phyloP scores from a whole-genome alignment of 1,284 basidiomycete genomes.

The Heterobasidion irregulare region DNA sequence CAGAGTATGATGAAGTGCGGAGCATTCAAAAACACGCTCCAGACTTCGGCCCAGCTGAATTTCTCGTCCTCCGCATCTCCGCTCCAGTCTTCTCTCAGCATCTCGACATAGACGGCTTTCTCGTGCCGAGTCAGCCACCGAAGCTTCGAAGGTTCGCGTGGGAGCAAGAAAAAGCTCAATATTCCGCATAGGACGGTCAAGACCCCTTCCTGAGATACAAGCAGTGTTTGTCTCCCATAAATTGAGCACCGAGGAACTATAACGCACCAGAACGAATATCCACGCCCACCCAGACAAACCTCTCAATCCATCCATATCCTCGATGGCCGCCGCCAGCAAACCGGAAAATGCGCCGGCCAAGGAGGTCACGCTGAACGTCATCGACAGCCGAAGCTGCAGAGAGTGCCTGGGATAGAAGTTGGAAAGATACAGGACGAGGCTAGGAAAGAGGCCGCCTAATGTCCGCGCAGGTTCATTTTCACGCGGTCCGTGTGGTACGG shows the following conservation, averaged over 20 bases:
- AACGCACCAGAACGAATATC: slow-evolving; percentile 52
- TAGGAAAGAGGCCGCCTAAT: slow-evolving; percentile 50
- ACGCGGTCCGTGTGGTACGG: not conserved
- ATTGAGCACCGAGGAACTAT: too few relatives aligned
- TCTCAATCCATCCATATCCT: slow-evolving; percentile 40
- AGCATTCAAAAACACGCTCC: slow-evolving; percentile 21
- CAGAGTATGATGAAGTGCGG: slow-evolving; percentile 19
- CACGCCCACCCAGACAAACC: slow-evolving; percentile 47
- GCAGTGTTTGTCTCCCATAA: too few relatives aligned
- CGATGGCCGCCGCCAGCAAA: slow-evolving; percentile 49
- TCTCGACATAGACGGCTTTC: slow-evolving; percentile 22
- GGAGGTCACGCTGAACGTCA: slow-evolving; percentile 52
- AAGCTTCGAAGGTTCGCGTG: slow-evolving; percentile 29
- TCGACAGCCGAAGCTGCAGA: slow-evolving; percentile 45
- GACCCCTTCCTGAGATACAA: slow-evolving; percentile 30
- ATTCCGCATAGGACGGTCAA: too few relatives aligned
- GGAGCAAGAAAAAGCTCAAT: slow-evolving; percentile 29
- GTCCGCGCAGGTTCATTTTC: not conserved
- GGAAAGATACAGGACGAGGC: slow-evolving; percentile 48
- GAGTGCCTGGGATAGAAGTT: slow-evolving; percentile 49
- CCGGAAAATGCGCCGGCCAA: slow-evolving; percentile 59
- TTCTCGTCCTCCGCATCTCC: slow-evolving; percentile 14
- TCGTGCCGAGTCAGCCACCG: slow-evolving; percentile 24
- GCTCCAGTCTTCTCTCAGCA: slow-evolving; percentile 23
- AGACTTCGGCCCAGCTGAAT: slow-evolving; percentile 21